Evolutionary conservation across 2,329 filamentous ascomycete species (phyloP).

Genomic region (Thelonectria discophora): DNA sequence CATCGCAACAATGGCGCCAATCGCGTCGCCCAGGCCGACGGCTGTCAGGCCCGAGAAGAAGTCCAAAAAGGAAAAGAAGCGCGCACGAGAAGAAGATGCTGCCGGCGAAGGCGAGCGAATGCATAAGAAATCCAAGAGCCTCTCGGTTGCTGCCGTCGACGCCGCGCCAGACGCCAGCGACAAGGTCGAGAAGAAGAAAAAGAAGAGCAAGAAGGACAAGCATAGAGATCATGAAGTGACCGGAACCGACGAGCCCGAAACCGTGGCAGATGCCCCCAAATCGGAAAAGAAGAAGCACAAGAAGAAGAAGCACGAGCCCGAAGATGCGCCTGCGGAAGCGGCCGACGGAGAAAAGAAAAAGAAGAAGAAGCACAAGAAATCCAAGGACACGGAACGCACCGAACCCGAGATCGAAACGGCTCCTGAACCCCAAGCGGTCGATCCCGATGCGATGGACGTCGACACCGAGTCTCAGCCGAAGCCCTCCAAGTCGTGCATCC

Average conservation of each 20-base stretch:
- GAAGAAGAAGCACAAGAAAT: conserved; percentile 48
- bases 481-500: conserved; percentile 44
- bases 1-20: conserved; percentile 46
- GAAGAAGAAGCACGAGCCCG: conserved; percentile 44
- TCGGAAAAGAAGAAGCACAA: conserved; percentile 43
- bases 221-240: conserved; percentile 25
- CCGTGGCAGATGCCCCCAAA: conserved; percentile 31
- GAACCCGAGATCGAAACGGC: conserved; percentile 26
- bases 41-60: conserved; percentile 51
- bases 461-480: conserved; percentile 45
- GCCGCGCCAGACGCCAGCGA: conserved; percentile 42
- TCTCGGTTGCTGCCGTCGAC: conserved; percentile 41
- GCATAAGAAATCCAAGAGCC: conserved; percentile 61
- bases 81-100: conserved; percentile 54
- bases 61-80: conserved; percentile 56
- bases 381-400: conserved; percentile 43
- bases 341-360: conserved; percentile 40
- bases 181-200: conserved; percentile 46
- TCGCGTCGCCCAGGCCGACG: conserved; percentile 43
- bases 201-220: conserved; percentile 45
- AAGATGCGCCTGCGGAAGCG: conserved; percentile 23
- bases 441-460: conserved; percentile 53
- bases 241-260: conserved; percentile 25
- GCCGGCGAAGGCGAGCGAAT: conserved; percentile 53
- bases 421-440: conserved; percentile 24